Evolutionary conservation across 495 filamentous ascomycete genomes (phyloP), one percentile per base, ranked within the genome.

Genomic region (Trichoderma parareesei): DNA sequence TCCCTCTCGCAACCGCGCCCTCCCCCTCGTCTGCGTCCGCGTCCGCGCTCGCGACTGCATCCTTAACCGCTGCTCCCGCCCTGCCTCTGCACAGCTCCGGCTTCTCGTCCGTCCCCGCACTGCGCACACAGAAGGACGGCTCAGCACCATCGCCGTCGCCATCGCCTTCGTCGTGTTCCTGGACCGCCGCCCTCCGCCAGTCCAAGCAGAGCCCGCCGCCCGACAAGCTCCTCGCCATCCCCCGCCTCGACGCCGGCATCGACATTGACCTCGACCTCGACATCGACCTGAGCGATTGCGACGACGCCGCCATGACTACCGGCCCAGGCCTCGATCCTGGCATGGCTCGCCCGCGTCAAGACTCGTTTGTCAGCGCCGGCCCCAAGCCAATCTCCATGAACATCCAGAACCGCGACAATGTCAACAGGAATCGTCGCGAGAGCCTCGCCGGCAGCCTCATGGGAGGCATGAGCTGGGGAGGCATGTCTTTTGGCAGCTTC

Each of bases 381-480:
- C 88, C 91, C 35, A 91, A 90, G 76, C 91, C 92, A 48, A 97
- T 97, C 65, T 90, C 90, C 41, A 87, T 92, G 82, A 87, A 87
- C 67, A 43, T 40, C 60, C 85, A 88, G 18, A 90, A 88, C 72
- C 84, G 88, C 71, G 88, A 92, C 67, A 82, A 86, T 66, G 77
- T 77, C 66, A 77, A 76, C 69, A 79, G 82, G 69, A 83, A 78
- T 61, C 88, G 94, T 64, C 84, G 93, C 68, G 94, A 96, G 74
- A 93, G 90, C 69, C 75, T 92, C 66, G 91, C 89, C 61, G 87
- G 91, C 61, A 98, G 95, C 77, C 78, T 97, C 71, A 88, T 93
- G 68, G 88, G 85, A 66, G 93, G 92, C 62, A 95, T 97, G 91
- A 98, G 95, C 73, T 98, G 92, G 92, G 94, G 95, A 71, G 95